Evolutionary conservation across 306 rosid species (phyloP).

Genomic region (Quercus engelmannii): DNA sequence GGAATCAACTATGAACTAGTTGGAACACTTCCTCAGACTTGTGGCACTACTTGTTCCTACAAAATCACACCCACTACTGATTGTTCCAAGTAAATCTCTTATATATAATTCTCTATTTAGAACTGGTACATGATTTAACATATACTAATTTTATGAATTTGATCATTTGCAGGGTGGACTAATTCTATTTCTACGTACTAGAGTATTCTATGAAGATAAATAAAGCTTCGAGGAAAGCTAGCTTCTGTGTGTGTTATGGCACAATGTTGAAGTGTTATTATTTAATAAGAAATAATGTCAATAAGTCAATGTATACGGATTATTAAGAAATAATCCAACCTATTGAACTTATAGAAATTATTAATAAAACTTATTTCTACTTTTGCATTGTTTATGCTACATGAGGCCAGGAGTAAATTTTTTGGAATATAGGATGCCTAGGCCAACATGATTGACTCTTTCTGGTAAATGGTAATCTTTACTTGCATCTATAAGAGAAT

Average conservation of each 20-base stretch:
- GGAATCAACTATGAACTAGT: slow-evolving; percentile 42
- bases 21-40: slow-evolving; percentile 23
- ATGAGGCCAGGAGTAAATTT: background rate
- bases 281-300: background rate
- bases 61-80: slow-evolving; percentile 66
- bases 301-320: background rate
- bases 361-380: background rate
- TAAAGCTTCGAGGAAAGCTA: background rate
- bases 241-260: background rate
- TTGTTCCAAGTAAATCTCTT: slow-evolving; percentile 39
- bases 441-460: background rate
- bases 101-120: no score
- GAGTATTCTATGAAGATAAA: background rate
- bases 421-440: background rate
- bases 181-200: background rate
- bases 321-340: background rate
- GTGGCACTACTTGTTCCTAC: slow-evolving; percentile 51
- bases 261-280: background rate
- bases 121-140: background rate
- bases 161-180: slow-evolving; percentile 43
- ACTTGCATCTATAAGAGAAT: background rate
- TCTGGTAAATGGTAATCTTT: background rate
- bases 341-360: background rate
- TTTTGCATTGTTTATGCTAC: background rate
- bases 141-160: background rate